Evolutionary conservation across 2,329 filamentous ascomycete species (phyloP), one percentile per base, ranked within the genome.

Genomic region (Waltergamsia citrina): DNA sequence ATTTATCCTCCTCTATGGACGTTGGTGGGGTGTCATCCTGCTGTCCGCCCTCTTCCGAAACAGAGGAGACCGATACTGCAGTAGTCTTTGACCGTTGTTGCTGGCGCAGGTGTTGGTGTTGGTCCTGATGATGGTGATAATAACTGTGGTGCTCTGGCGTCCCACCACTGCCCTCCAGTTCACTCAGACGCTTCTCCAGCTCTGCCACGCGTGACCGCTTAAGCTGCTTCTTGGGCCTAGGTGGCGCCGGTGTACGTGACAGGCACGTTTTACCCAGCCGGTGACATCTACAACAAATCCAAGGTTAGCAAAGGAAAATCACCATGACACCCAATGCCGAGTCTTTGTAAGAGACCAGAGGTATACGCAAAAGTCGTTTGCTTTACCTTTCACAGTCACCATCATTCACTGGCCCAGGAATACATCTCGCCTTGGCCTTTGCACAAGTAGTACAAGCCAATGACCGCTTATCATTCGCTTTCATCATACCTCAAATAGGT

Each of bases 361-460:
- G 25, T 15, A 19, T 15, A 6, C 21, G 20, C 6, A 5, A 19
- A 33, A 33, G 22, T 24, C 26, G 29, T 24, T 24, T 8, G n/a
- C 37, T 56, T 46, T 43, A 69, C 65, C 67, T 60, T 40, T 71
- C 66, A 41, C 67, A 71, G 35, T 64, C 63, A 35, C 54, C 51
- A 22, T 46, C 50, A 6, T 49, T 54, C 11, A 50, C 47, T 8
- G 60, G 57, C 3, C 65, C 60, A 1, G 62, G 53, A 18, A 67
- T 60, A 29, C 67, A 71, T 43, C 66, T 56, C 20, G 65, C 60
- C 45, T 71, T 71, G n/a, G 67, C 67, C 42, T 62, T 67, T 38
- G 67, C 67, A 43, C 67, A 71, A 2, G 65, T 68, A 2, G 54
- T 55, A 43, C 67, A 71, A 28, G 67, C 67, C 42, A 63, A 62